phyloP scores from a whole-genome alignment of 768 basidiomycete species.

The Tulasnella sp. region DNA sequence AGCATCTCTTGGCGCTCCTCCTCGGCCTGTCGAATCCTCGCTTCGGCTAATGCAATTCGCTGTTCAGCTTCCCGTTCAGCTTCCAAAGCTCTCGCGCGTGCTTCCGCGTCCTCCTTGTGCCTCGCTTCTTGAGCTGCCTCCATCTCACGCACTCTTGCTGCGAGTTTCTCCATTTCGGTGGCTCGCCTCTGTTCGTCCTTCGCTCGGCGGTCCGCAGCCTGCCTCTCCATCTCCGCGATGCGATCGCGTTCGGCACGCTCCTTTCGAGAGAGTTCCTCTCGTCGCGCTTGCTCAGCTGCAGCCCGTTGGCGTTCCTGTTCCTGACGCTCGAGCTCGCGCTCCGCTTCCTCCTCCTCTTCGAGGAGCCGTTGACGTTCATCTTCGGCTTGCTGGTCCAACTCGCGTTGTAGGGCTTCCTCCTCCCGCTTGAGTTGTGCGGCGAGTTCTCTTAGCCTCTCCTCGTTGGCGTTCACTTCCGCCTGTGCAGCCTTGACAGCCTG shows the following conservation, averaged over 20 bases:
- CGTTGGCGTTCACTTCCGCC: not conserved
- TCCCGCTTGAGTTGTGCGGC: not conserved
- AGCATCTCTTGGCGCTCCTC: not conserved
- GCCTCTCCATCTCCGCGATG: not conserved
- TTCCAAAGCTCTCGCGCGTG: not conserved
- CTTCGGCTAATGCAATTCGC: not conserved
- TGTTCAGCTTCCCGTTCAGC: slow-evolving; percentile 6
- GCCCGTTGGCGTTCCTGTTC: not conserved
- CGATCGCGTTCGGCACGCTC: not conserved
- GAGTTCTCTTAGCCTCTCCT: not conserved
- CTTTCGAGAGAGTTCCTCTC: slow-evolving; percentile 1
- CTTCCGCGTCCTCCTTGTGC: not conserved
- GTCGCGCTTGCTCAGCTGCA: not conserved
- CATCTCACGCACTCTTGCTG: not conserved
- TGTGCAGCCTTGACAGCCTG: not conserved
- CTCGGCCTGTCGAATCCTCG: not conserved
- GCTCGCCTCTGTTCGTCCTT: not conserved
- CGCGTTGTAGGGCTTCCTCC: slow-evolving; percentile 2
- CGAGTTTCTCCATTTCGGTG: slow-evolving; percentile 2
- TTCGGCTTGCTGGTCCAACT: slow-evolving; percentile 3
- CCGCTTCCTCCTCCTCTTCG: not conserved
- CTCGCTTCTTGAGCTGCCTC: not conserved
- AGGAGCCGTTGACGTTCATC: not conserved
- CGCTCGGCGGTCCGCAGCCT: not conserved
- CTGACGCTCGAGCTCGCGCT: not conserved